Evolutionary conservation across 306 rosid genomes (phyloP), one percentile per base, ranked within the genome.

Genomic region (Cicer pinnatifidum): DNA sequence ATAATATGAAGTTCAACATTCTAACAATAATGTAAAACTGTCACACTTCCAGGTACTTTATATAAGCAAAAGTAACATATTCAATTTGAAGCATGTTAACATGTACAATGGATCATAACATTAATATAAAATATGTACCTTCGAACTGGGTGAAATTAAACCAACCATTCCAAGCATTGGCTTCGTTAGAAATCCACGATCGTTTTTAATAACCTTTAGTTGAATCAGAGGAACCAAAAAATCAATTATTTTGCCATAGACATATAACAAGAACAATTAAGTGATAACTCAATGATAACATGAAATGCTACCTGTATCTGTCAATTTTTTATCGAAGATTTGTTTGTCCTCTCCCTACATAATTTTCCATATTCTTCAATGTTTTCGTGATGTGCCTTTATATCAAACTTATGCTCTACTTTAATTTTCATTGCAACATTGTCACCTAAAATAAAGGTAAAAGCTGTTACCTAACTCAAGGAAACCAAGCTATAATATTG

Each of bases 121-220:
- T 40, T 45, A 64, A 56, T 1, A 58, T 12, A 72, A 67, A 61
- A 76, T 53, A 28, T 6, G 59, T 89, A 94, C 98, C 98, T 94
- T 94, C 59, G 96, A 85, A 74, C 82, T 89, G 61, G 96, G 79
- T 52, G 97, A 86, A 78, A 87, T 74, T 79, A 94, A 85, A 78
- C 97, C 98, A 72, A 91, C 48, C 96, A 91, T 94, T 77, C 97
- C 97, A 20, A 96, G 99, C 96, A 94, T 90, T 61, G 99, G 99
- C 88, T 96, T 87, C 99, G 91, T 94, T 80, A 87, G 91, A 39
- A 86, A 84, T 73, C 99, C 99, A 11, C 95, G 87, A 79, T 91
- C 95, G 78, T 94, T 90, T 73, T 86, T 93, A 67, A 94, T 94
- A 75, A 94, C 92, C 99, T 94, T 82, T 58, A 75, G 66, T 67